Conservation (phyloP, 257 asterid genomes). For the Nicotiana sylvestris region DNA sequence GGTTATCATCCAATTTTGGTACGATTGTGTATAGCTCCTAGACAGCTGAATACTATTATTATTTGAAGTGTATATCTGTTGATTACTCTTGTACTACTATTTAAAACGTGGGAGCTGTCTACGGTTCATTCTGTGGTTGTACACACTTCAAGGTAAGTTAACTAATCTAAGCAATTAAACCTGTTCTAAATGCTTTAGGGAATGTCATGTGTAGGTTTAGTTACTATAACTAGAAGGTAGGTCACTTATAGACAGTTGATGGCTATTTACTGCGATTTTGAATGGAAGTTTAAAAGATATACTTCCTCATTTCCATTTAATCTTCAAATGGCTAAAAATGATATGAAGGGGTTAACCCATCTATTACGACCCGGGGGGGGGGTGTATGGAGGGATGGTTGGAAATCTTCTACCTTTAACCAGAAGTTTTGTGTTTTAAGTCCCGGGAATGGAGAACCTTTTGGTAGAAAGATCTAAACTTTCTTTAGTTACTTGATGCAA, state of each 20-base stretch:
- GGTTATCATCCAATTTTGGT: not conserved
- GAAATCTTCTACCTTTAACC: too few relatives aligned
- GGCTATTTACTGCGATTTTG: not conserved
- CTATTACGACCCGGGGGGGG: too few relatives aligned
- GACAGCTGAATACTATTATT: not conserved
- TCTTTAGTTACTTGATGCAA: too few relatives aligned
- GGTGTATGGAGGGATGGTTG: too few relatives aligned
- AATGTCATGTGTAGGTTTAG: not conserved
- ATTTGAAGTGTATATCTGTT: not conserved
- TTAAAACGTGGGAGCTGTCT: not conserved
- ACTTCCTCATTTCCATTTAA: not conserved
- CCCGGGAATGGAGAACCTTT: too few relatives aligned
- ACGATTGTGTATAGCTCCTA: not conserved
- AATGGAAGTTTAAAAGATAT: not conserved
- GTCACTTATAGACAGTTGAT: not conserved
- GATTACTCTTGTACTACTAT: not conserved
- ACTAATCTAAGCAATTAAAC: not conserved
- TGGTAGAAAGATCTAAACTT: too few relatives aligned
- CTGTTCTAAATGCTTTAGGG: not conserved
- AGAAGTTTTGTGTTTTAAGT: too few relatives aligned
- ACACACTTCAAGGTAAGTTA: not conserved
- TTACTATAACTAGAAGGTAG: not conserved
- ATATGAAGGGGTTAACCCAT: not conserved
- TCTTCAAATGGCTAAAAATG: not conserved
- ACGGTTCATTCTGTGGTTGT: not conserved